Evolutionary conservation across 83 land plant genomes (phyloP), one percentile per base, ranked within the genome.

Genomic region (Isoetes engelmannii): DNA sequence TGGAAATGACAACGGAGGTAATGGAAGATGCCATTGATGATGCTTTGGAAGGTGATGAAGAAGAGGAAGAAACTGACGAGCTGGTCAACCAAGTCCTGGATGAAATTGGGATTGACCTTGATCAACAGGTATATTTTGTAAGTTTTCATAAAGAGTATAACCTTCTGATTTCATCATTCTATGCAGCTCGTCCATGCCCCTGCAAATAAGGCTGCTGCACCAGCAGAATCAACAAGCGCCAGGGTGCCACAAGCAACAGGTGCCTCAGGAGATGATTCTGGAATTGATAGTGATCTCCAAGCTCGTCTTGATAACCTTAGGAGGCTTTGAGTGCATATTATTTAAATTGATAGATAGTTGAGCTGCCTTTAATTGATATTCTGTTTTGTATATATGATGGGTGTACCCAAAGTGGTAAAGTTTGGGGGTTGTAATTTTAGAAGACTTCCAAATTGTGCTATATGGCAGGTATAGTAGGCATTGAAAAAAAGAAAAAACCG

Each of bases 21-120:
- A 89, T 92, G 89, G 98, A 85, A 37, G 96, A 89, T 81, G 95
- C 97, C 47, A 85, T 92, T 63, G 95, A 89, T 77, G 91, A 89
- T 79, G 92, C 91, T 57, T 74, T 92, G 83, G 91, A 87, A 74
- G 97, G 91, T 49, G 91, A 89, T 72, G 97, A 89, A 57, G 97
- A 88, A 76, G 94, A 89, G 63, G 95, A 84, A 72, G 97, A 92
- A 67, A 89, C 96, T 0, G 97, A 92, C 60, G 96, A 93, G 66
- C 87, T 93, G 4, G 96, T 93, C 19, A 93, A 67, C 68, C 98
- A 93, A 69, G 98, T 93, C 56, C 89, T 93, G 56, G 98, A 93
- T 79, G 98, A 93, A 77, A 93, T 93, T 79, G 96, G 96, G 57
- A 84, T 90, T 62, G 87, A 90, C 67, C 79, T 90, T 60, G 80